Evolutionary conservation across 176 grass and related monocot species (phyloP).

Genomic region (Puya raimondii): DNA sequence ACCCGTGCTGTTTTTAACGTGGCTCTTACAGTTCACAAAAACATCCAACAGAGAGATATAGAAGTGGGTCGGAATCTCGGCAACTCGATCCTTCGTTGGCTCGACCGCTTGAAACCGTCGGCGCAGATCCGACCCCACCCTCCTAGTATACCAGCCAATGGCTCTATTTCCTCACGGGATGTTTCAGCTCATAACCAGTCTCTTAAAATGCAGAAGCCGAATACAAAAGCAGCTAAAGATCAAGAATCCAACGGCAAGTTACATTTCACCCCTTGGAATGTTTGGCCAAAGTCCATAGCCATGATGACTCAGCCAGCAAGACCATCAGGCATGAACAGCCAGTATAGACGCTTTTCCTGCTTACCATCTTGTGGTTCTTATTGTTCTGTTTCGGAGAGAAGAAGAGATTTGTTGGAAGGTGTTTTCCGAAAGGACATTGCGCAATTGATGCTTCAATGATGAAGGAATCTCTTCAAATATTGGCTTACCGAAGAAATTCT

Average conservation of each 20-base stretch:
- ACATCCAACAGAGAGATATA: constrained; percentile 83
- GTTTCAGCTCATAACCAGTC: constrained; percentile 22
- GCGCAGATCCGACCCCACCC: constrained; percentile 71
- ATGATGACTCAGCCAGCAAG: constrained; percentile 47
- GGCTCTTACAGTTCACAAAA: constrained; percentile 82
- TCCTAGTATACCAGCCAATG: constrained; percentile 14
- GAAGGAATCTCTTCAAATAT: not conserved
- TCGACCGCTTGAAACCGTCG: constrained; percentile 91
- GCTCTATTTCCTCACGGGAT: constrained; percentile 17
- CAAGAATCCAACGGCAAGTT: constrained; percentile 44
- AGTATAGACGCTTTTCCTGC: constrained; percentile 41
- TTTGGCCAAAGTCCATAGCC: constrained; percentile 41
- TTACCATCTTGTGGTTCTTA: constrained; percentile 17
- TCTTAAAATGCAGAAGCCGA: constrained; percentile 32
- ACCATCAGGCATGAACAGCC: constrained; percentile 24
- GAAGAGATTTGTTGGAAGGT: constrained; percentile 36
- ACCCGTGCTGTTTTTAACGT: constrained; percentile 57
- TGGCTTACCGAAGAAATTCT: not conserved
- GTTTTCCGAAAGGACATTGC: constrained; percentile 88
- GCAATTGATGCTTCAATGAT: constrained; percentile 45
- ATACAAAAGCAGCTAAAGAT: constrained; percentile 25
- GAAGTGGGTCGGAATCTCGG: constrained; percentile 77
- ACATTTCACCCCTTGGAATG: constrained; percentile 56
- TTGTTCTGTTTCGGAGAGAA: constrained; percentile 19
- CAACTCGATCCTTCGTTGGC: constrained; percentile 67